Evolutionary conservation across 441 rosid genomes (phyloP), one percentile per base, ranked within the genome.

Genomic region (Erodium chrysanthum): DNA sequence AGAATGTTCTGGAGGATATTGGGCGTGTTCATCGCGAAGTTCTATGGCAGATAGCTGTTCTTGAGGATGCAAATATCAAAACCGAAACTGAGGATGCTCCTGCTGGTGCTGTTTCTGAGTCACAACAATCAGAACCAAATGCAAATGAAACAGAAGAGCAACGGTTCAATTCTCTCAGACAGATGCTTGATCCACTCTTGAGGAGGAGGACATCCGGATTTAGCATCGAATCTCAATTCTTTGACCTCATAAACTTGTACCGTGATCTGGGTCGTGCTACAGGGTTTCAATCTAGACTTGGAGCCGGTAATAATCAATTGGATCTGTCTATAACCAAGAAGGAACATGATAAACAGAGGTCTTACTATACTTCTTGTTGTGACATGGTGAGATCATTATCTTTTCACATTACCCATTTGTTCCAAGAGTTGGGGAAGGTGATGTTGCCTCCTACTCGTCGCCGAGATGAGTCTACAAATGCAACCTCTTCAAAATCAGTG

Each of bases 381-480:
- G 97, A 95, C 77, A 84, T 87, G 95, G 85, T 90, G 77, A 86
- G 85, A 75, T 92, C 97, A 52, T 86, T 95, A 68, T 85, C 92
- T 58, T 87, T 87, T 80, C 99, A 95, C 83, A 88, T 95, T 65
- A 84, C 86, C 46, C 90, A 87, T 83, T 75, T 95, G 84, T 90
- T 90, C 83, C 99, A 90, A 71, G 99, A 95, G 88, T 76, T 95
- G 80, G 97, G 99, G 69, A 95, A 95, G 80, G 89, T 85, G 70
- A 91, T 94, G 97, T 73, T 90, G 67, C 90, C 86, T 81, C 97
- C 96, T 71, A 86, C 99, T 72, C 96, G 95, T 68, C 86, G 96
- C 52, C 97, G 99, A 66, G 99, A 92, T 68, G 99, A 95, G 72
- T 82, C 90, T 14, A 78, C 88, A 44, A 92, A 82, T 85, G 89